Evolutionary conservation across 345 rosid species (phyloP), one percentile per base, ranked within the genome.

Genomic region (Citrus inodora): DNA sequence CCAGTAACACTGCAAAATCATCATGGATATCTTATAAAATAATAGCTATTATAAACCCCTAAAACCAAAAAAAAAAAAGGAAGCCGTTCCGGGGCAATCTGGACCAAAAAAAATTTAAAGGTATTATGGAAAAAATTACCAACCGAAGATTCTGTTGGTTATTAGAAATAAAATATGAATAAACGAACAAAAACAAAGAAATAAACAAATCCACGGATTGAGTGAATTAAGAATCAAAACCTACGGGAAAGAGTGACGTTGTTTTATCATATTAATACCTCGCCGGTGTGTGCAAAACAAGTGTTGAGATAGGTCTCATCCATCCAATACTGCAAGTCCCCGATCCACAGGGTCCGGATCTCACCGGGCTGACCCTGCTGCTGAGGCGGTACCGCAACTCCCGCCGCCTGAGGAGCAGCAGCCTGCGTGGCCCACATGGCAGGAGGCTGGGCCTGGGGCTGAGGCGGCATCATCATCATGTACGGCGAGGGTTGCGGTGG

Each of bases 281-380:
- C 97, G 67, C 93, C 93, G 22, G 89, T 88, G 46, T 86, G 87
- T 67, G 93, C 85, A 72, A 94, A 93, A 73, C 94, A 90, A 73
- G 73, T 61, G 48, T 48, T 64, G 56, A 94, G 76, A 82, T 89
- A 94, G 75, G 9, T 81, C 86, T 94, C 98, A 76, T 94, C 97
- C 98, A 94, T 93, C 97, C 97, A 94, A 84, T 90, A 90, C 91
- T 91, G 95, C 82, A 94, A 89, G 76, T 94, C 97, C 1, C 98
- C 98, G 87, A 94, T 93, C 98, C 98, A 94, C 64, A 94, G 91
- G 59, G 98, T 94, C 74, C 97, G 92, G 82, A 91, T 87, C 89
- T 94, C 98, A 9, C 93, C 97, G 16, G 93, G 85, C 61, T 83
- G 91, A 63, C 77, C 63, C 60, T 76, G 89, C 63, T 55, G 85